Conservation (phyloP, 2,329 filamentous ascomycete genomes). For the Beauveria brongniartii region DNA sequence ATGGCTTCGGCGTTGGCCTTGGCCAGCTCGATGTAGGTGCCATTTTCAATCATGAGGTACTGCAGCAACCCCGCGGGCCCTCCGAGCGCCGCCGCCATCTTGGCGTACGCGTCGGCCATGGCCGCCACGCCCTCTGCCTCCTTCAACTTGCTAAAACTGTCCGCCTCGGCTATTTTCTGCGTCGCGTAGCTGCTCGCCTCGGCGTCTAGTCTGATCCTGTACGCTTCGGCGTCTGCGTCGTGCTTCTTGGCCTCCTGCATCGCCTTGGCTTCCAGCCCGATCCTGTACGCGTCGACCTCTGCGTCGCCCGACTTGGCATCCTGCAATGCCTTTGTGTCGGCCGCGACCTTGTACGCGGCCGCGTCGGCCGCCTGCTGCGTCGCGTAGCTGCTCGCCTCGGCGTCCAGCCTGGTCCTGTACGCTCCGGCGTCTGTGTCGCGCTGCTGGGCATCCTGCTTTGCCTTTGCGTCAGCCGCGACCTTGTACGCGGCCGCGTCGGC, state of each 20-base stretch:
- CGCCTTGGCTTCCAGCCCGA: too few species aligned
- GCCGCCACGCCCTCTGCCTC: slow-evolving; percentile 70
- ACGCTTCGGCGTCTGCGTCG: slow-evolving; percentile 23
- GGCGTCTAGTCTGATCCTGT: slow-evolving; percentile 39
- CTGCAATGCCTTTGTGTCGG: slow-evolving; percentile 46
- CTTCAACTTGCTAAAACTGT: slow-evolving; percentile 53
- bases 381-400: slow-evolving; percentile 30
- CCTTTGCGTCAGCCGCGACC: slow-evolving; percentile 44
- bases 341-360: slow-evolving; percentile 43
- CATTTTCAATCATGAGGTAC: slow-evolving; percentile 82
- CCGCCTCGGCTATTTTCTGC: slow-evolving; percentile 48
- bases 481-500: slow-evolving; percentile 37
- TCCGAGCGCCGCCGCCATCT: slow-evolving; percentile 64
- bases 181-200: slow-evolving; percentile 31
- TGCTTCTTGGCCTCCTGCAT: too few species aligned
- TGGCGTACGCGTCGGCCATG: slow-evolving; percentile 73
- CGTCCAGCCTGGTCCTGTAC: slow-evolving; percentile 22
- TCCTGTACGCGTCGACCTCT: slow-evolving; percentile 28
- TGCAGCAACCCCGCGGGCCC: slow-evolving; percentile 71
- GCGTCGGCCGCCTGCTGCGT: slow-evolving; percentile 45
- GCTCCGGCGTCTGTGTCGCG: slow-evolving; percentile 41
- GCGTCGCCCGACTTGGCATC: slow-evolving; percentile 38
- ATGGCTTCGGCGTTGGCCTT: slow-evolving; percentile 70
- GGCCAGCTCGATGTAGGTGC: slow-evolving; percentile 69
- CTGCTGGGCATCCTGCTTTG: slow-evolving; percentile 41